phyloP scores from a whole-genome alignment of 805 yeast species.

The Clavispora vitiphila region DNA sequence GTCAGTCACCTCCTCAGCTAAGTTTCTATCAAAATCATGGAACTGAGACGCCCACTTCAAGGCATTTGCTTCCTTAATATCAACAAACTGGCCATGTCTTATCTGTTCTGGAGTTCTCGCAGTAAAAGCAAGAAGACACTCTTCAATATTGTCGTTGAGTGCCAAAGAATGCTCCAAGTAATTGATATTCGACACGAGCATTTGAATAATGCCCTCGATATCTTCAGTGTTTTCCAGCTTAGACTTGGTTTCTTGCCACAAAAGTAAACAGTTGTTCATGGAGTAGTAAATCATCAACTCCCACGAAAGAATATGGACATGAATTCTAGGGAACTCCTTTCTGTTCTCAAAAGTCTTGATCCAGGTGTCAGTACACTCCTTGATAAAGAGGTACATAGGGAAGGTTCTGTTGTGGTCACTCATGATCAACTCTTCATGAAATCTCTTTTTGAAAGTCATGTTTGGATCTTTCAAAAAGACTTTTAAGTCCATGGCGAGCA shows the following conservation, averaged over 20 bases:
- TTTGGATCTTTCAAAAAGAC: conserved; percentile 53
- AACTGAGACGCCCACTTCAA: conserved; percentile 44
- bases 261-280: conserved; percentile 51
- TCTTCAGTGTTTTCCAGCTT: conserved; percentile 40
- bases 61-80: conserved; percentile 32
- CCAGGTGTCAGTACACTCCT: conserved; percentile 33
- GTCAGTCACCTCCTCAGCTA: conserved; percentile 55
- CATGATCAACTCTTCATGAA: conserved; percentile 62
- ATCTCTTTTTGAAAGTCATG: conserved; percentile 55
- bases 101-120: conserved; percentile 42
- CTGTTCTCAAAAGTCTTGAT: conserved; percentile 26
- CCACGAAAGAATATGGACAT: conserved; percentile 42
- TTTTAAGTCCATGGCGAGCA: conserved; percentile 50
- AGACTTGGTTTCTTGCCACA: conserved; percentile 66
- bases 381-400: conserved; percentile 42
- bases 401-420: conserved; percentile 46
- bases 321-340: conserved; percentile 33
- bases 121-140: conserved; percentile 40
- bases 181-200: conserved; percentile 33
- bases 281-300: conserved; percentile 52
- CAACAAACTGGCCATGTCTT: conserved; percentile 49
- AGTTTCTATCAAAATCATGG: conserved; percentile 42
- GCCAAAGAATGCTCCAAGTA: conserved; percentile 24
- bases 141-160: conserved; percentile 31
- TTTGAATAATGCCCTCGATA: conserved; percentile 43